Percentiles rank a stretch among this genome's conserved stretches.
Conservation (phyloP, 257 asterid species). For the Jaltomata sinuosa region DNA sequence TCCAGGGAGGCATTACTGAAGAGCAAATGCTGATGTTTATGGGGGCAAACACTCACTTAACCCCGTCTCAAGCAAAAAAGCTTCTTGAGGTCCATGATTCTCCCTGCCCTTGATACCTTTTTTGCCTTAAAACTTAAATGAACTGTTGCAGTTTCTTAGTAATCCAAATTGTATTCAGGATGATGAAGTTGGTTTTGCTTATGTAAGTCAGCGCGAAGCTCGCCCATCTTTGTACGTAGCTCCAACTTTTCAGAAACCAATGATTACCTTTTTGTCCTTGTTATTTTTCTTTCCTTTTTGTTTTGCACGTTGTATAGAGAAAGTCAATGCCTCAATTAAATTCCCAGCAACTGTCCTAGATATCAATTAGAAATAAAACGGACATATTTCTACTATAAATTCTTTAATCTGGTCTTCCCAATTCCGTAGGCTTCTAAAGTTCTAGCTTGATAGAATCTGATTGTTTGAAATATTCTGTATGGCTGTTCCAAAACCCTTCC, state of each 20-base stretch:
- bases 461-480: background rate
- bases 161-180: constrained; percentile 45
- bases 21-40: constrained; percentile 94
- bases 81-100: constrained; percentile 66
- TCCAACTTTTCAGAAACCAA: constrained; percentile 9
- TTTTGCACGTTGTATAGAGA: background rate
- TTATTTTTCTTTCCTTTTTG: background rate
- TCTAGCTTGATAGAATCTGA: background rate
- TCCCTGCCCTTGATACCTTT: background rate
- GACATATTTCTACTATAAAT: background rate
- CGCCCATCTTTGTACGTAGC: constrained; percentile 78
- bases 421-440: background rate
- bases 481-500: background rate
- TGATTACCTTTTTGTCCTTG: background rate
- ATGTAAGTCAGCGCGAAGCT: constrained; percentile 89
- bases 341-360: background rate
- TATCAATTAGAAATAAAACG: background rate
- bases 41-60: constrained; percentile 80
- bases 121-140: background rate
- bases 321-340: background rate
- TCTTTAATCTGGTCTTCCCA: background rate
- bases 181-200: constrained; percentile 86
- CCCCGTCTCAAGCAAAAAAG: constrained; percentile 60
- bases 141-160: background rate
- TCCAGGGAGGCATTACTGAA: constrained; percentile 95